Percentiles rank a stretch among this genome's conserved stretches.
Conservation (phyloP, 768 basidiomycete species). For the Tephrocybe sp. region DNA sequence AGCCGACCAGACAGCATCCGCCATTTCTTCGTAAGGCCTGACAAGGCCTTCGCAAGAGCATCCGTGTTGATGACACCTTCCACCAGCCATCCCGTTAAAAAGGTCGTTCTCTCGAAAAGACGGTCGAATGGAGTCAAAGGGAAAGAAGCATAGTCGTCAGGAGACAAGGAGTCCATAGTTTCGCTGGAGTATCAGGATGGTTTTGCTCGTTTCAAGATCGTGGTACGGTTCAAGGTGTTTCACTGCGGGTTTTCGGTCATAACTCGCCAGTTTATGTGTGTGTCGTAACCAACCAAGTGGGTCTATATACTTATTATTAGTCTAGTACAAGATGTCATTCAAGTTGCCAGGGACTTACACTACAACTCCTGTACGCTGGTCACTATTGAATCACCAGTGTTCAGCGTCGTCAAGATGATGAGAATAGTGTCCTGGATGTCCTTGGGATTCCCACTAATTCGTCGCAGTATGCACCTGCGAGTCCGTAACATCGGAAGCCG, state of each 20-base stretch:
- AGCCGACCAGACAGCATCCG: constrained; percentile 30
- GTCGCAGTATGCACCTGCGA: too few species aligned
- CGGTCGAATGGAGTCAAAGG: constrained; percentile 38
- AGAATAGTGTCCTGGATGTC: too few species aligned
- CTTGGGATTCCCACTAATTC: too few species aligned
- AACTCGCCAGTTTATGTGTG: not conserved
- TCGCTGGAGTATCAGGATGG: not conserved
- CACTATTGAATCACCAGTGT: too few species aligned
- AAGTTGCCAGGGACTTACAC: too few species aligned
- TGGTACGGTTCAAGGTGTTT: not conserved
- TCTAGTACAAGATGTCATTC: too few species aligned
- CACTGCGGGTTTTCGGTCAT: not conserved
- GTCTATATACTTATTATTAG: too few species aligned
- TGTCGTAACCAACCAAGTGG: not conserved
- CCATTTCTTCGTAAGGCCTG: constrained; percentile 31
- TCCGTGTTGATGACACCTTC: constrained; percentile 36
- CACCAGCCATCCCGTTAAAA: constrained; percentile 43
- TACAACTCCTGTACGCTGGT: too few species aligned
- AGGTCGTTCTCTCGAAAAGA: constrained; percentile 35
- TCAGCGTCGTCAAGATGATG: too few species aligned
- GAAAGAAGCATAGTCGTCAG: constrained; percentile 6
- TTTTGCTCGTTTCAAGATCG: not conserved
- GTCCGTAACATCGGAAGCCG: too few species aligned
- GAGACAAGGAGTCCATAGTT: constrained; percentile 10
- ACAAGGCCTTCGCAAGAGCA: constrained; percentile 28